Evolutionary conservation across 1,139 yeast species (phyloP).

Genomic region (Saccharomyces hybrid): DNA sequence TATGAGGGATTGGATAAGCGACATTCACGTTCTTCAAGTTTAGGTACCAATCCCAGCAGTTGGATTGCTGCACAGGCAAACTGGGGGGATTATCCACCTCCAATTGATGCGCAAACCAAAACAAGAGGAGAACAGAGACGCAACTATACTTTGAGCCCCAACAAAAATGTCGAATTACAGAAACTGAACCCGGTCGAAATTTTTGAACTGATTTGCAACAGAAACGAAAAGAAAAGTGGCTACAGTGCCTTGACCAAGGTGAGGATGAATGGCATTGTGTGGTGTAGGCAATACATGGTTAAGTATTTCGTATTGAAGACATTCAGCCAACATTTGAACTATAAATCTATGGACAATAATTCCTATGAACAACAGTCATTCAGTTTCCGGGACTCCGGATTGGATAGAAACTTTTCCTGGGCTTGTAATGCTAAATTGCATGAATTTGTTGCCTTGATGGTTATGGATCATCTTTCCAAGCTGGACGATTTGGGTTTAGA

Average conservation of each 20-base stretch:
- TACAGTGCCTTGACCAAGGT: slow-evolving; percentile 8
- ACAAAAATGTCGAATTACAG: slow-evolving; percentile 10
- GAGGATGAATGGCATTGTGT: slow-evolving; percentile 24
- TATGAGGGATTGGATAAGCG: slow-evolving; percentile 9
- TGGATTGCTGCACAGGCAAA: slow-evolving; percentile 9
- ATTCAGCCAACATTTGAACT: slow-evolving; percentile 6
- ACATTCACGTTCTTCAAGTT: slow-evolving; percentile 6
- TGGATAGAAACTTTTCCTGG: slow-evolving; percentile 28
- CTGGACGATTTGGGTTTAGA: slow-evolving; percentile 21
- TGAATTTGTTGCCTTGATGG: slow-evolving; percentile 21
- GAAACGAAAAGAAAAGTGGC: slow-evolving; percentile 2
- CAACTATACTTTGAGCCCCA: slow-evolving; percentile 7
- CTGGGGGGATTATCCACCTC: slow-evolving; percentile 19
- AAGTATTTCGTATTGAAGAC: slow-evolving; percentile 18
- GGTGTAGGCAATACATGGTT: slow-evolving; percentile 29
- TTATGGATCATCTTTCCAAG: slow-evolving; percentile 20
- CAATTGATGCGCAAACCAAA: slow-evolving; percentile 20
- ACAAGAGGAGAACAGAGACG: slow-evolving; percentile 14
- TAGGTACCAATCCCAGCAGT: slow-evolving; percentile 7
- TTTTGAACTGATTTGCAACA: slow-evolving; percentile 12
- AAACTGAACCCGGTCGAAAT: slow-evolving; percentile 18
- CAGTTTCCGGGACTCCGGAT: slow-evolving; percentile 26
- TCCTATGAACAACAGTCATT: slow-evolving; percentile 9
- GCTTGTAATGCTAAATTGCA: slow-evolving; percentile 23
- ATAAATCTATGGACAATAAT: background rate